Base-by-base conservation (phyloP, 2,329 filamentous ascomycete species). In the Dichotomopilus funicola region DNA sequence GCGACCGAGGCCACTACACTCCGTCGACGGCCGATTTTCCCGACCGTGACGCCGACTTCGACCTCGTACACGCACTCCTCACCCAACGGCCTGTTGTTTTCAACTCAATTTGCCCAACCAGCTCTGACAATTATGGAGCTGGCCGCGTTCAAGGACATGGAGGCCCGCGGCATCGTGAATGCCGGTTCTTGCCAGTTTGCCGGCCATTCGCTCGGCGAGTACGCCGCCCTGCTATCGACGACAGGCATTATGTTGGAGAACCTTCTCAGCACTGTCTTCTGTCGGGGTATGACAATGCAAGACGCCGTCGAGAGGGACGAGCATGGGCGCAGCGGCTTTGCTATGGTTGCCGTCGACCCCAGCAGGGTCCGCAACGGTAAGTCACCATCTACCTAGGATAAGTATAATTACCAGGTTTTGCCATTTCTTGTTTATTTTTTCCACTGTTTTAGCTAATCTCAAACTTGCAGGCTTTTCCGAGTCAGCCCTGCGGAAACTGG, bases 311-410 rank as follows among this genome's bases (percentile, higher is more conserved):
- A 96, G 77, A 90, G 94, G 70, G 94, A 97, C 70, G 91, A 86
- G 58, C 78, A 83, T 62, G 92, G 94, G 40, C 87, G 92, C 53
- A 96, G 91, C 63, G 96, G 96, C 79, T 97, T 96, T 79, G 91
- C 88, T 56, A 99, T 99, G 92, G 96, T 91, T 71, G 92, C 92
- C 54, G 91, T 97, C 72, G 97, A 97, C 77, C 92, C 92, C 31
- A 95, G 89, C 76, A 86, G 94, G 61, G 96, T 97, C 71, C 92
- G 89, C 66, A 95, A 94, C 80, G 96, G 90, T 3, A 19, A 13
- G 37, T 27, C 19, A 27, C 19, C 19, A 27, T 27, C 19, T 27
- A 27, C 19, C 19, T 27, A 27, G 19, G 19, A 27, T 27, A 27
- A 27, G 19, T 27, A 27, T 27, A 27, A 27, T 27, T 27, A 27